Base-by-base conservation (phyloP, 179 eudicot genomes). In the Dionaea muscipula region DNA sequence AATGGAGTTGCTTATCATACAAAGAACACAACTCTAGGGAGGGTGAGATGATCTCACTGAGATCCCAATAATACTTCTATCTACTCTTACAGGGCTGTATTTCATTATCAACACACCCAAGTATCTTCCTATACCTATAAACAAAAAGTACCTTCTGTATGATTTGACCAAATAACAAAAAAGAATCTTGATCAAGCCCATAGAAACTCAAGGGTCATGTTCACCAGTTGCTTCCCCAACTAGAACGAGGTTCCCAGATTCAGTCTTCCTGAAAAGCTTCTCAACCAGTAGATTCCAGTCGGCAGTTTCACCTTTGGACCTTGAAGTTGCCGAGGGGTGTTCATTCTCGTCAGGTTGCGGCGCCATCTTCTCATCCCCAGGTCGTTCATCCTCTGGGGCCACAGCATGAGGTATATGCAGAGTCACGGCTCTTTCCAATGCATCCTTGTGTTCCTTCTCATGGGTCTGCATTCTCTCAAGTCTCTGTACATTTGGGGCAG, bases 401-500 rank as follows among this genome's bases (percentile, higher is more conserved):
- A 53, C 69, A 20, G 89, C 85, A 64, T 84, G 75, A 43, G 95
- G 91, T 47, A 85, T 80, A 46, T 78, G 76, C 55, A 81, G 72
- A 45, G 61, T 71, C 27, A 81, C 75, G 26, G 85, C 87, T 79
- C 79, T 78, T 53, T 84, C 81, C 48, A 77, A 47, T 23, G 95
- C 91, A 69, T 83, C 75, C 60, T 69, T 81, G 77, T 81, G 95
- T 59, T 86, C 95, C 48, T 76, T 62, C 52, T 86, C 80, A 15
- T 75, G 35, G 0, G 95, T 81, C 36, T 67, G 71, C 68, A 70
- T 15, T 69, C 93, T 79, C 40, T 79, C 79, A 9, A 86, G 22
- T 60, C 64, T 84, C 43, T 75, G 88, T 47, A 72, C 67, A 23
- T 51, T 57, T 22, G 93, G 95, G 8, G 95, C 68, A 51, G 76